These are phyloP conservation scores for Hygrocybe coccinea DNA, from an alignment of 768 basidiomycete genomes.

Conservation along the genomic window DNA sequence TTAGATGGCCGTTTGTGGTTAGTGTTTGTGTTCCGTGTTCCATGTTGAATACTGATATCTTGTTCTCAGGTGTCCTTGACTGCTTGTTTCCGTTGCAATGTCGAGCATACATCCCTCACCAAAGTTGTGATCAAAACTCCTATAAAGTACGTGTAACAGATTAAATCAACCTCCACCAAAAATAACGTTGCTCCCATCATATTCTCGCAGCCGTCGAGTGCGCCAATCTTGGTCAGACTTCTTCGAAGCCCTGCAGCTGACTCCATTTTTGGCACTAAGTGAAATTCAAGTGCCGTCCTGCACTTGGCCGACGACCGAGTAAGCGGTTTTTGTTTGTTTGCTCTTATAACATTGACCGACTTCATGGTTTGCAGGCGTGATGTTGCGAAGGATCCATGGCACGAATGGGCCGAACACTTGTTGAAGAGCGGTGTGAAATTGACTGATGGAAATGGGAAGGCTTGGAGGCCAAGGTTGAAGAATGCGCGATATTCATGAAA, in stretches of 20 bases:
- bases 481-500: too few relatives aligned
- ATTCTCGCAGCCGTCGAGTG: not conserved
- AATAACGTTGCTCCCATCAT: too few relatives aligned
- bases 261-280: not conserved
- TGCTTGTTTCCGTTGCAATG: not conserved
- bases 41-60: not conserved
- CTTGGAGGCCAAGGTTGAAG: not conserved
- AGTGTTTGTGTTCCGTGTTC: not conserved
- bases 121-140: not conserved
- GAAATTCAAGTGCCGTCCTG: not conserved
- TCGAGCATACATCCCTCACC: not conserved
- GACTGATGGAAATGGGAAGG: not conserved
- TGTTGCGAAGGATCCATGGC: not conserved
- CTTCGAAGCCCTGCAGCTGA: not conserved
- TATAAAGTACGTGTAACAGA: not conserved
- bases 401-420: not conserved
- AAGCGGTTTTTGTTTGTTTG: not conserved
- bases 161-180: not conserved
- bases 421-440: not conserved
- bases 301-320: not conserved
- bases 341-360: too few relatives aligned
- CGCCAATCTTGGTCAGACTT: not conserved
- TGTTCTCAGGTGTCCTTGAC: not conserved
- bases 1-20: not conserved
- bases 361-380: not conserved